These are phyloP conservation scores for Beauveria sp. DNA, from an alignment of 2,329 filamentous ascomycete species.

Conservation along the genomic window DNA sequence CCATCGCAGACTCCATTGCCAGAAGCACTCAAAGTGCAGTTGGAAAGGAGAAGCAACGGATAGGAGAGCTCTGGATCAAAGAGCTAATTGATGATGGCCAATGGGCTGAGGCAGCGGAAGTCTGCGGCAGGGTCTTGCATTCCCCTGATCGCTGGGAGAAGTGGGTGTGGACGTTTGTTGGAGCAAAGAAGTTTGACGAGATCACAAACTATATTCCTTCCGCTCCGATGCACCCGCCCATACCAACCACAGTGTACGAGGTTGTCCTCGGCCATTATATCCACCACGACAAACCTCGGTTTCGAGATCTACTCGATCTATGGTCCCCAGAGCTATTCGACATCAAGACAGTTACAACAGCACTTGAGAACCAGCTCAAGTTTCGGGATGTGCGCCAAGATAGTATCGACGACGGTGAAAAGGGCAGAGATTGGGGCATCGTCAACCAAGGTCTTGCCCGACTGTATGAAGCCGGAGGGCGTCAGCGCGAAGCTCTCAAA, in stretches of 20 bases:
- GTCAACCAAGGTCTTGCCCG: conserved; percentile 82
- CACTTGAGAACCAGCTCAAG: conserved; percentile 74
- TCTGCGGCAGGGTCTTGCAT: conserved; percentile 76
- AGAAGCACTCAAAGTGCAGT: conserved; percentile 54
- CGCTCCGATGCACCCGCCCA: conserved; percentile 65
- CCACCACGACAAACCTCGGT: conserved; percentile 62
- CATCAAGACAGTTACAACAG: conserved; percentile 64
- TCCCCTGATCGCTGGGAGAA: conserved; percentile 84
- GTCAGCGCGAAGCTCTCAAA: conserved; percentile 74
- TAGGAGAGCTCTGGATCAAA: conserved; percentile 90
- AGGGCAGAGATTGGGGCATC: conserved; percentile 77
- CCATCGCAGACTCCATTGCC: conserved; percentile 48
- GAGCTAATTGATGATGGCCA: conserved; percentile 68
- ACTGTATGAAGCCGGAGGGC: conserved; percentile 73
- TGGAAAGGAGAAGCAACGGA: conserved; percentile 80
- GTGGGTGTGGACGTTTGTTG: conserved; percentile 89
- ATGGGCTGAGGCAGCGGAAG: conserved; percentile 70
- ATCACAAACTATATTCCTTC: conserved; percentile 79
- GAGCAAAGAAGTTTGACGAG: conserved; percentile 79
- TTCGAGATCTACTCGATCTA: conserved; percentile 69
- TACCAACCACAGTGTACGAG: conserved; percentile 80
- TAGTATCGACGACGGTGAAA: conserved; percentile 64
- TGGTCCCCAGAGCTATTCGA: conserved; percentile 86
- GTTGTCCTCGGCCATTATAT: conserved; percentile 86
- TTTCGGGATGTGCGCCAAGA: conserved; percentile 69